Conservation (phyloP, 2,329 filamentous ascomycete genomes). For the Alternaria atra region DNA sequence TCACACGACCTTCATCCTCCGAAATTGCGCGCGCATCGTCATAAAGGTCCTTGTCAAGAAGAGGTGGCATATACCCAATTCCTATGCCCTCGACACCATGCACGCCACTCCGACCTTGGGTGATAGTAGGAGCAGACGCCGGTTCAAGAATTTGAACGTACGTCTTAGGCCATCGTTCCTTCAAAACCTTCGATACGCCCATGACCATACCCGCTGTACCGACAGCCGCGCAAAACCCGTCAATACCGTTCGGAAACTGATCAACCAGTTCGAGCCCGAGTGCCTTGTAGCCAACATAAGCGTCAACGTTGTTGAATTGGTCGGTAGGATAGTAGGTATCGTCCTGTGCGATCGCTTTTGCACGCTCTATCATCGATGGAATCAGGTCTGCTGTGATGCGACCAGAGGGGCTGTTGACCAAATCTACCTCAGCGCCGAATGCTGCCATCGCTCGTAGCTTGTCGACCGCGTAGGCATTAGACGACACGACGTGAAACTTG, state of each 20-base stretch:
- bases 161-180: neutral
- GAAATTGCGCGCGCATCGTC: neutral
- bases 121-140: neutral
- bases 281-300: neutral
- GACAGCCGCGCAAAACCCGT: neutral
- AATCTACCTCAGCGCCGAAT: neutral
- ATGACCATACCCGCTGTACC: neutral
- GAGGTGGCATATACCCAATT: neutral
- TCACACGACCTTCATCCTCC: neutral
- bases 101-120: neutral
- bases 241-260: neutral
- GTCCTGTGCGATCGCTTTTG: neutral
- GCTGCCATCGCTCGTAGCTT: neutral
- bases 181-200: neutral
- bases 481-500: neutral
- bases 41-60: neutral
- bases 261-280: neutral
- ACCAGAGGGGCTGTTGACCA: neutral
- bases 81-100: neutral
- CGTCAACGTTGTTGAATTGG: neutral
- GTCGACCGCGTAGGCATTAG: neutral
- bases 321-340: neutral
- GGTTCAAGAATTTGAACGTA: neutral
- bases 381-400: neutral
- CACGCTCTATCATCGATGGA: neutral